Conservation (phyloP, 2,329 filamentous ascomycete genomes). For the Cryphonectria parasitica region DNA sequence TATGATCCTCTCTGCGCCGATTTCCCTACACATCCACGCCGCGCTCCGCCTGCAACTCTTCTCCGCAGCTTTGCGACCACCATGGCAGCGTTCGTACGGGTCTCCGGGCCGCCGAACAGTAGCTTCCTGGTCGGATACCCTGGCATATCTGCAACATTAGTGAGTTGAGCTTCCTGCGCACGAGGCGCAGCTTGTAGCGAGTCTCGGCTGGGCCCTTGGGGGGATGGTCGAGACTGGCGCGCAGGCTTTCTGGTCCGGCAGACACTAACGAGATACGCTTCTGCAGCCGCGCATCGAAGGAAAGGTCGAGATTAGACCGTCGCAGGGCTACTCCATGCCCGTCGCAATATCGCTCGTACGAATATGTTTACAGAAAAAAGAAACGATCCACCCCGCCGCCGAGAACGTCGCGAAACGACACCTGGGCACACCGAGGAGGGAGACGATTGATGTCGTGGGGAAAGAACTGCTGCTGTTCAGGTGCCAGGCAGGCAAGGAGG, state of each 20-base stretch:
- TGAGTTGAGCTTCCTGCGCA: constrained; percentile 53
- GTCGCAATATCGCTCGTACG: constrained; percentile 91
- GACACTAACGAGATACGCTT: constrained; percentile 28
- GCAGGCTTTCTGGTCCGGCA: constrained; percentile 25
- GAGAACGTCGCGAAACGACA: constrained; percentile 94
- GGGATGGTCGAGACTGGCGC: constrained; percentile 11
- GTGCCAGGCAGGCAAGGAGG: constrained; percentile 80
- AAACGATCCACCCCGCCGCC: constrained; percentile 95
- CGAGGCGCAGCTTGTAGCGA: constrained; percentile 17
- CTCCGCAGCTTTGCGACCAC: constrained; percentile 30
- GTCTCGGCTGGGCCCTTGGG: background rate
- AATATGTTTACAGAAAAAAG: constrained; percentile 89
- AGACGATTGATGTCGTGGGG: constrained; percentile 89
- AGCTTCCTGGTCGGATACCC: constrained; percentile 97
- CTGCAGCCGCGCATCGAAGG: constrained; percentile 91
- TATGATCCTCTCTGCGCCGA: constrained; percentile 35
- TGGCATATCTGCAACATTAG: constrained; percentile 94
- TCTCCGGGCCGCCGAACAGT: constrained; percentile 95
- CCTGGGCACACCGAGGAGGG: constrained; percentile 85
- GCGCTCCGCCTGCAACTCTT: constrained; percentile 16
- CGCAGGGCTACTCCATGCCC: constrained; percentile 81
- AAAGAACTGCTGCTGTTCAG: constrained; percentile 94
- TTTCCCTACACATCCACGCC: constrained; percentile 29
- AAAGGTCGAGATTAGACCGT: constrained; percentile 93
- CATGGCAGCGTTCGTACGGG: constrained; percentile 85